These are phyloP conservation scores for Rhynchosporium graminicola DNA, from an alignment of 2,329 filamentous ascomycete genomes.

Conservation along the genomic window DNA sequence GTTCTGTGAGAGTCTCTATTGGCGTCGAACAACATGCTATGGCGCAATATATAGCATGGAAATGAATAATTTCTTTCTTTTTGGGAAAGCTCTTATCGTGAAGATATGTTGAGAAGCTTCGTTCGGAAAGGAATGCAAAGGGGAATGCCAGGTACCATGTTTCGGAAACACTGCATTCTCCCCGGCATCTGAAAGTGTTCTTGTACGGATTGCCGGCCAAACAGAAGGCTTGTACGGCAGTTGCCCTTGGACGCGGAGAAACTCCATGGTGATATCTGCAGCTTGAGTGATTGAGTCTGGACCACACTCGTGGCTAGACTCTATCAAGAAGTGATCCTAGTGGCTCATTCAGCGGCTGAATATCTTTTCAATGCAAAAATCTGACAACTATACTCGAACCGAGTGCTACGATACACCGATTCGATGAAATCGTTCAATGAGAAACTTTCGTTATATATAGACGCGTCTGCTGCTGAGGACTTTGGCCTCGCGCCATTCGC, in stretches of 20 bases:
- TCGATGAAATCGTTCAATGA: conserved; percentile 15
- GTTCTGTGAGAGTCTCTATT: conserved; percentile 1
- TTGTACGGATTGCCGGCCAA: conserved; percentile 12
- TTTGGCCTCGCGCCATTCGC: neutral
- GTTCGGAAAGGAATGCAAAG: too few species aligned
- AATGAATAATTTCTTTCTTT: neutral
- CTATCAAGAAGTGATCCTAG: conserved; percentile 25
- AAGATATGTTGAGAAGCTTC: too few species aligned
- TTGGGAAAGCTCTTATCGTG: neutral
- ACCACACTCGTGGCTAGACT: conserved; percentile 6
- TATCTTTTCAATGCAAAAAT: conserved; percentile 25
- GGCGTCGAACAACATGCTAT: neutral
- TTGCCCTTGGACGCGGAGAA: conserved; percentile 7
- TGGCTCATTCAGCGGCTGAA: conserved; percentile 25
- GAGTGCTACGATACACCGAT: neutral
- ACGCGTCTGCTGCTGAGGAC: conserved; percentile 9
- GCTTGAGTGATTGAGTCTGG: conserved; percentile 27
- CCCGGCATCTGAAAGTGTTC: conserved; percentile 8
- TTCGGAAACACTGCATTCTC: neutral
- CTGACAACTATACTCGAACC: conserved; percentile 43
- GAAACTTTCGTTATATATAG: conserved; percentile 15
- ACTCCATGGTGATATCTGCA: conserved; percentile 4
- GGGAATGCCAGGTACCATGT: neutral
- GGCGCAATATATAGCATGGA: neutral
- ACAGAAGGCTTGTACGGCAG: conserved; percentile 12